A percentile compares a stretch with the other conserved stretches of the same genome.
Evolutionary conservation across 139 green algal species (phyloP).

Genomic region (Chlorella sorokiniana): DNA sequence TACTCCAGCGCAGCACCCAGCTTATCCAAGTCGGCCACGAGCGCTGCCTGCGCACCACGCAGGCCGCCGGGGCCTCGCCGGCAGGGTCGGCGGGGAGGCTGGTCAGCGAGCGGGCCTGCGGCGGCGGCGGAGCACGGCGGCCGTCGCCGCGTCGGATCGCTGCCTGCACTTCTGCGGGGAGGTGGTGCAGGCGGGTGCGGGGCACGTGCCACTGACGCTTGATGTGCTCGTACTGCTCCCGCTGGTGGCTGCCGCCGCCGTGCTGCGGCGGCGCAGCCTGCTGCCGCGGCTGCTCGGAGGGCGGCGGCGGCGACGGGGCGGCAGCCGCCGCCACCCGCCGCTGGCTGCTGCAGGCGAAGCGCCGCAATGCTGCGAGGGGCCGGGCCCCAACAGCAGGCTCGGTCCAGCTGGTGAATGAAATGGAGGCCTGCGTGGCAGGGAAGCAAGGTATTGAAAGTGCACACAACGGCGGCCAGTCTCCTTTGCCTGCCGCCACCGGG

Average conservation of each 20-base stretch:
- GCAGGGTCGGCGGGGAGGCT: not conserved
- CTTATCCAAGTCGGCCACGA: not conserved
- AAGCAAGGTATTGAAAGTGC: not conserved
- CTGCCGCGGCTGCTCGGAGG: not conserved
- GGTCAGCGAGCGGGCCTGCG: not conserved
- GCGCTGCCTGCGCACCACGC: not conserved
- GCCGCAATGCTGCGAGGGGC: not conserved
- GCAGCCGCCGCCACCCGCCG: not conserved
- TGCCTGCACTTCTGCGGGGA: conserved; percentile 6
- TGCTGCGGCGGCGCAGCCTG: not conserved
- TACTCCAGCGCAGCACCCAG: not conserved
- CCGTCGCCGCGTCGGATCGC: not conserved
- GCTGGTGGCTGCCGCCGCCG: not conserved
- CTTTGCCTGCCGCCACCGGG: not conserved
- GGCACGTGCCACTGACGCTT: conserved; percentile 3
- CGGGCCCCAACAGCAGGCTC: not conserved
- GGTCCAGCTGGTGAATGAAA: not conserved
- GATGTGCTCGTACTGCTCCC: not conserved
- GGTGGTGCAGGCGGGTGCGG: conserved; percentile 2
- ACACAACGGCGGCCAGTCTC: not conserved
- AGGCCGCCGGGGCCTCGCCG: not conserved
- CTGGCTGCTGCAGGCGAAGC: not conserved
- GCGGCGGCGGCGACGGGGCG: too few species aligned
- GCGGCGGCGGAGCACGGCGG: not conserved
- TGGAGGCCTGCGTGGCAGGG: not conserved